Base-by-base conservation (phyloP, 225 moss, liverwort and hornwort genomes). In the Marchantia paleacea region DNA sequence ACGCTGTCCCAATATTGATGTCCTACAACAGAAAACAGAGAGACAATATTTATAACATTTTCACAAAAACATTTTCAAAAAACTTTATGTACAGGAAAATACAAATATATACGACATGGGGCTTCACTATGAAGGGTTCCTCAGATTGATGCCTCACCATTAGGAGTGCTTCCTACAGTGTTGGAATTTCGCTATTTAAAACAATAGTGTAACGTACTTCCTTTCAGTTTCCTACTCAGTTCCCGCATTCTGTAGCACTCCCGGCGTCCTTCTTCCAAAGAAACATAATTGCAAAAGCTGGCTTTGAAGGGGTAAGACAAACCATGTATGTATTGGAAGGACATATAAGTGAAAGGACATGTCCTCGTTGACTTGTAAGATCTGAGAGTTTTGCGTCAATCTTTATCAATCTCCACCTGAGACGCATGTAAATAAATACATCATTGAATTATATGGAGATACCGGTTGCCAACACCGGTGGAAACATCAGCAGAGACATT, bases 271-370 rank as follows among this genome's bases (percentile, higher is more conserved):
- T 10, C 29, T 20, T n/a, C 16, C 22, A 1, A 25, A 12, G 66
- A 13, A 66, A 13, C 66, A 25, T 0, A 19, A 69, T 15, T 15
- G 15, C 0, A 72, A 7, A 72, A n/a, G 50, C 7, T 22, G 22
- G 72, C 51, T 15, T 22, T 18, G n/a, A 51, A 3, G 58, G 26
- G 11, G 12, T 14, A 52, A 78, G 28, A 76, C 83, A 80, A 55
- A 94, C 99, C 99, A 99, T 95, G 80, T 92, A 92, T 20, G 99
- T 99, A 76, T 92, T 89, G 51, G 95, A 89, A 80, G 99, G 99
- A 79, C 89, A 87, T 77, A 95, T 90, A 49, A 99, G 92, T 62
- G 95, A 90, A 73, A 86, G 90, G 31, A 95, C 81, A 75, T 92
- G 94, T 19, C 78, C 63, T 68, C 89, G 92, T 63, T 85, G 61